Percentiles rank a stretch among this genome's conserved stretches.
Conservation (phyloP, 768 basidiomycete genomes). For the Filobasidium floriforme region DNA sequence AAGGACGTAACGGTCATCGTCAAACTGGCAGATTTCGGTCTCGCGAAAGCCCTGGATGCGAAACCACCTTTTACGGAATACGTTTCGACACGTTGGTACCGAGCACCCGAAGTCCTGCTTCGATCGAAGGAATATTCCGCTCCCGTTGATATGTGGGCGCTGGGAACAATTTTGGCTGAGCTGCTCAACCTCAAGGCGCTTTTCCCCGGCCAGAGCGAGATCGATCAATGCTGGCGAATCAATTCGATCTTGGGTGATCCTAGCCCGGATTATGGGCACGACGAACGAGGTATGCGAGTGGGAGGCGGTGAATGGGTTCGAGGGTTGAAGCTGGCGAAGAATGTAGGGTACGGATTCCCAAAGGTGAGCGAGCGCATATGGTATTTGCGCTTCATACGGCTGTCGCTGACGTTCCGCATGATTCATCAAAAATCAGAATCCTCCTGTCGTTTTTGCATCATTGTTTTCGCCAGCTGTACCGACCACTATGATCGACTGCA, state of each 20-base stretch:
- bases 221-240: conserved; percentile 85
- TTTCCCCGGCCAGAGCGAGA: conserved; percentile 86
- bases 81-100: conserved; percentile 98
- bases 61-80: conserved; percentile 96
- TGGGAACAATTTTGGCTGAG: conserved; percentile 97
- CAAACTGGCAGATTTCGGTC: conserved; percentile 96
- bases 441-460: conserved; percentile 49
- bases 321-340: conserved; percentile 79
- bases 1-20: conserved; percentile 93
- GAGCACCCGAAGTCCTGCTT: conserved; percentile 91
- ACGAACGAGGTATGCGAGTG: conserved; percentile 58
- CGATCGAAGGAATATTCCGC: conserved; percentile 87
- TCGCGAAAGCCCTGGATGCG: conserved; percentile 81
- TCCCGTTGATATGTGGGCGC: conserved; percentile 98
- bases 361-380: conserved; percentile 57
- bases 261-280: conserved; percentile 68
- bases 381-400: neutral
- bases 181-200: conserved; percentile 87
- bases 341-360: conserved; percentile 77
- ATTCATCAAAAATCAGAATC: too few species aligned
- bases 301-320: conserved; percentile 84
- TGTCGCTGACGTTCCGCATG: too few species aligned
- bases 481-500: conserved; percentile 75
- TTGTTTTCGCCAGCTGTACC: conserved; percentile 76
- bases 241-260: conserved; percentile 93